Base-by-base conservation (phyloP, 345 rosid genomes). In the Populus deltoides region DNA sequence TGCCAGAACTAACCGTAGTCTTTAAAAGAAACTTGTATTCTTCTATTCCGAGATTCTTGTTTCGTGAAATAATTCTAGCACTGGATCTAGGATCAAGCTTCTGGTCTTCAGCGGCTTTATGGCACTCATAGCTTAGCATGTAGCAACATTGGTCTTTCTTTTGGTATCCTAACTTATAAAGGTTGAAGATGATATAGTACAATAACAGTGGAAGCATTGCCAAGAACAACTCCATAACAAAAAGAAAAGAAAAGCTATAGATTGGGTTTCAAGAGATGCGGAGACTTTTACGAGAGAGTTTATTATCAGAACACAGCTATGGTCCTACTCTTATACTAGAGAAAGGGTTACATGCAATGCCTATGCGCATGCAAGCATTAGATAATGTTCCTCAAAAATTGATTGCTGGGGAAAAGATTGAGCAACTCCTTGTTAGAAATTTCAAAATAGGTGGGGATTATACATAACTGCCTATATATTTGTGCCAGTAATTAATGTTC, bases 21-120 rank as follows among this genome's bases (percentile, higher is more conserved):
- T 25, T 55, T 1, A 76, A 13, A n/a, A 79, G 82, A 62, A 83
- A 83, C 68, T 59, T 66, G 77, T 71, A 61, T 24, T 82, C 80
- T 33, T 33, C 59, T 17, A 70, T 38, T 9, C 77, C 72, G 33
- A 79, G 75, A 5, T 20, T 75, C 47, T 71, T 29, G 77, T 79
- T 82, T 66, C 80, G 36, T 7, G n/a, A 2, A 18, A 76, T 33
- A 5, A 79, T 61, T 15, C 72, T 70, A 0, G 55, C 82, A 24
- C 77, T 67, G 7, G 53, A 7, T 20, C 39, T 39, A 2, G 79
- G 51, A n/a, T 25, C 78, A 39, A 82, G 85, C 68, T 31, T 79
- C n/a, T 38, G 45, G 18, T 82, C 77, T 1, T 75, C 80, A 1
- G 74, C 10, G 0, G 78, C 51, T 75, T 75, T 79, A 51, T 57